phyloP scores from a whole-genome alignment of 2,329 filamentous ascomycete genomes.

The Talaromyces amestolkiae region DNA sequence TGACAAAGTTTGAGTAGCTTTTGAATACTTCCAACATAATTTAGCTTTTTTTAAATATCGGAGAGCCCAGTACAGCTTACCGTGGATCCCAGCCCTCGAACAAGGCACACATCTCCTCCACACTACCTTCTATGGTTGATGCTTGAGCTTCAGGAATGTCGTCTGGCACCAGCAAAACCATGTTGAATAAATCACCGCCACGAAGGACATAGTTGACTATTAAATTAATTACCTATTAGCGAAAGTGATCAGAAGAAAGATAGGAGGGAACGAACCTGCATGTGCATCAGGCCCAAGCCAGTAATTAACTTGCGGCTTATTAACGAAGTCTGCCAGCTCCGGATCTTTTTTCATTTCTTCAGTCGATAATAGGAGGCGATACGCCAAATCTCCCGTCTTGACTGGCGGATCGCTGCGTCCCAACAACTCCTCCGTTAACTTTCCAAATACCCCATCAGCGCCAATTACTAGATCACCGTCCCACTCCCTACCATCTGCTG shows the following conservation, averaged over 20 bases:
- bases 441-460: neutral
- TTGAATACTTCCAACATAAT: constrained; percentile 20
- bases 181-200: constrained; percentile 39
- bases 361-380: neutral
- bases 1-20: constrained; percentile 59
- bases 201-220: constrained; percentile 60
- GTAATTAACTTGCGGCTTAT: constrained; percentile 8
- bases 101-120: constrained; percentile 54
- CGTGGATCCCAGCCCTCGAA: constrained; percentile 59
- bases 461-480: neutral
- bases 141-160: constrained; percentile 57
- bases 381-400: constrained; percentile 5
- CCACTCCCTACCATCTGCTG: constrained; percentile 24
- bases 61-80: constrained; percentile 19
- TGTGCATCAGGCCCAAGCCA: constrained; percentile 12
- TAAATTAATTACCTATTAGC: neutral
- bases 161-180: constrained; percentile 64
- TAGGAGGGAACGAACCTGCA: neutral
- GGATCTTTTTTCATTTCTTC: constrained; percentile 1
- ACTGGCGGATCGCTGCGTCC: constrained; percentile 1
- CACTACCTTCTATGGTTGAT: constrained; percentile 49
- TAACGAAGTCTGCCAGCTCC: neutral
- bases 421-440: neutral
- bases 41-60: neutral
- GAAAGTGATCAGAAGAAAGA: neutral